Percentiles rank a stretch among this genome's conserved stretches.
Evolutionary conservation across 2,329 filamentous ascomycete species (phyloP).

Genomic region (Fusarium sp.): DNA sequence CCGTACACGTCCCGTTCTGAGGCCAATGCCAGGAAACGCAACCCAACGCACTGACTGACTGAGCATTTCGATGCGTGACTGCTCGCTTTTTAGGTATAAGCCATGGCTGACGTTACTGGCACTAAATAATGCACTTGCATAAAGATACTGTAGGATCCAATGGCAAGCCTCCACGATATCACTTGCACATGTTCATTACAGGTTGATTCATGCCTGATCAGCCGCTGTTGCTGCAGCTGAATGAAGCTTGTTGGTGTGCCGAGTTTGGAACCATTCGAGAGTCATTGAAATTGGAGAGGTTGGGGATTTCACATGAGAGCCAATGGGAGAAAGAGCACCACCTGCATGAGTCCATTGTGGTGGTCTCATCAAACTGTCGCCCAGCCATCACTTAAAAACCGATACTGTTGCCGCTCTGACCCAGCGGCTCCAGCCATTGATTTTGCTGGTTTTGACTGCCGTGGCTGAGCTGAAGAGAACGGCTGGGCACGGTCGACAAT

Average conservation of each 20-base stretch:
- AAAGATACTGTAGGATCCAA: constrained; percentile 45
- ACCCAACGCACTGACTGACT: constrained; percentile 25
- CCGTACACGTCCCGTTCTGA: constrained; percentile 25
- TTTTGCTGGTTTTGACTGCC: neutral
- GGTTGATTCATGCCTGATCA: constrained; percentile 43
- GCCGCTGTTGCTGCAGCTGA: constrained; percentile 42
- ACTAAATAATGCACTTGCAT: constrained; percentile 48
- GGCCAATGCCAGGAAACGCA: constrained; percentile 36
- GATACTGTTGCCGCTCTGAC: constrained; percentile 1
- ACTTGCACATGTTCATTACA: constrained; percentile 41
- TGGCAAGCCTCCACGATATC: constrained; percentile 52
- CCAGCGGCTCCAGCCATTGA: constrained; percentile 22
- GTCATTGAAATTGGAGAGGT: constrained; percentile 39
- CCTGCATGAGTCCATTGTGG: constrained; percentile 31
- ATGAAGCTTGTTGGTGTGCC: constrained; percentile 36
- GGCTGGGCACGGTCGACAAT: constrained; percentile 11
- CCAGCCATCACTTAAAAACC: constrained; percentile 7
- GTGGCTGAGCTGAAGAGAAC: constrained; percentile 25
- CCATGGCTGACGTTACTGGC: constrained; percentile 36
- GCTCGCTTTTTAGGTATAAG: constrained; percentile 32
- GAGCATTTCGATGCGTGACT: constrained; percentile 18
- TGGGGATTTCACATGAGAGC: constrained; percentile 42
- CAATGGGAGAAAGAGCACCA: constrained; percentile 29
- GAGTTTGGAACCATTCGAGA: constrained; percentile 21
- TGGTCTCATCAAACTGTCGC: constrained; percentile 28